phyloP scores from a whole-genome alignment of 2,329 filamentous ascomycete species.

The Cryphonectria radicalis region DNA sequence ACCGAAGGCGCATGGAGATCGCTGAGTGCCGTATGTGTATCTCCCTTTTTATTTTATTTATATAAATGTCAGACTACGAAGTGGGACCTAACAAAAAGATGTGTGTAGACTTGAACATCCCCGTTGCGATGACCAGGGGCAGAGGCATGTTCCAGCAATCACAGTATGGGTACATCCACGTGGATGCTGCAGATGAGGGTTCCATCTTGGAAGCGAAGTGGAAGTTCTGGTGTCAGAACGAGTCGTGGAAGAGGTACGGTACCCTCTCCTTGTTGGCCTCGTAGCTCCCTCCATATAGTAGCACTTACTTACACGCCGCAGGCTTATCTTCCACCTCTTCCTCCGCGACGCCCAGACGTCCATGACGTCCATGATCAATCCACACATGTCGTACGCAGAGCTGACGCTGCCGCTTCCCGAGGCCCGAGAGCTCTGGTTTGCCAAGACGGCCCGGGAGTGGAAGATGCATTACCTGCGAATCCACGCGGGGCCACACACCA shows the following conservation, averaged over 20 bases:
- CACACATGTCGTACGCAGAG: conserved; percentile 71
- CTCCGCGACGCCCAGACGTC: conserved; percentile 69
- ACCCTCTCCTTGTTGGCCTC: too few relatives aligned
- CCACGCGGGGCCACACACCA: conserved; percentile 40
- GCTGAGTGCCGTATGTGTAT: conserved; percentile 53
- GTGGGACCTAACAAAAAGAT: neutral
- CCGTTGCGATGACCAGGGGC: conserved; percentile 53
- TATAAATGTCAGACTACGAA: neutral
- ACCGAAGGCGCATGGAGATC: conserved; percentile 60
- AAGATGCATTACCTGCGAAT: conserved; percentile 60
- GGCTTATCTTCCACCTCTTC: conserved; percentile 67
- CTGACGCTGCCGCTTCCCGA: conserved; percentile 68
- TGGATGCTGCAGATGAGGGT: conserved; percentile 59
- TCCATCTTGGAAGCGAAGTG: conserved; percentile 66
- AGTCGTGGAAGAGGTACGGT: conserved; percentile 65
- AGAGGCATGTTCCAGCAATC: conserved; percentile 62
- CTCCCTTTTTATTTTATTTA: neutral
- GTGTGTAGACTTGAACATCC: conserved; percentile 34
- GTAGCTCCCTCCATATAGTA: neutral
- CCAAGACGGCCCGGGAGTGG: conserved; percentile 66
- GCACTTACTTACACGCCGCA: conserved; percentile 32
- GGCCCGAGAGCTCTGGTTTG: conserved; percentile 66
- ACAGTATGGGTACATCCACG: conserved; percentile 55
- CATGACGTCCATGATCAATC: conserved; percentile 67
- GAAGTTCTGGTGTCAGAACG: conserved; percentile 65